Evolutionary conservation across 164 flowering plant species (phyloP).

Genomic region (Aristolochia californica): DNA sequence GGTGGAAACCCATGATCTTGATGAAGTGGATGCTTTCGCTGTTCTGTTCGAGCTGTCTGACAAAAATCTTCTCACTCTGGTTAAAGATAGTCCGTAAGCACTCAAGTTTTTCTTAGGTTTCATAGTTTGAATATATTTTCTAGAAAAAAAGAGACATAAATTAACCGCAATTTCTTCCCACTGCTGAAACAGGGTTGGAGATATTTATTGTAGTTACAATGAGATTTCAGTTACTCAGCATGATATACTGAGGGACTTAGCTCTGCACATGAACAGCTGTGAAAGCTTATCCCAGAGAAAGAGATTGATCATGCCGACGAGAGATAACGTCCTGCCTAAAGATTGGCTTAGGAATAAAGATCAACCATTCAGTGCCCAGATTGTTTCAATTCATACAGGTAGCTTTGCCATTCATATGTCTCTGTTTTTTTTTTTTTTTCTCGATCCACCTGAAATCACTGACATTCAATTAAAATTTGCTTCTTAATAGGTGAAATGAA

Average conservation of each 20-base stretch:
- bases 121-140: background rate
- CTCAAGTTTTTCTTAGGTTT: background rate
- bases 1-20: conserved; percentile 14
- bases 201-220: conserved; percentile 44
- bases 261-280: conserved; percentile 39
- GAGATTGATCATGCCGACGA: conserved; percentile 56
- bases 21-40: conserved; percentile 10
- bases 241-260: conserved; percentile 70
- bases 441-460: no score
- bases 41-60: conserved; percentile 6
- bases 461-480: background rate
- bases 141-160: background rate
- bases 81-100: conserved; percentile 19
- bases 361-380: conserved; percentile 46
- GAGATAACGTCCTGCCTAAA: conserved; percentile 46
- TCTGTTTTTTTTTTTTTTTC: background rate
- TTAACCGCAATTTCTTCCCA: background rate
- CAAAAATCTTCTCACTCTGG: conserved; percentile 15
- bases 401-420: background rate
- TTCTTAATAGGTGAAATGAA: conserved; percentile 49
- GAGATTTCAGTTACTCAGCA: conserved; percentile 62
- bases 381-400: conserved; percentile 78
- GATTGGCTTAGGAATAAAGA: conserved; percentile 58
- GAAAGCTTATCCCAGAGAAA: conserved; percentile 29
- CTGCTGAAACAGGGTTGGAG: conserved; percentile 40